Evolutionary conservation across 2,329 filamentous ascomycete species (phyloP), one percentile per base, ranked within the genome.

Genomic region (Ophiocordyceps camponoti-floridani): DNA sequence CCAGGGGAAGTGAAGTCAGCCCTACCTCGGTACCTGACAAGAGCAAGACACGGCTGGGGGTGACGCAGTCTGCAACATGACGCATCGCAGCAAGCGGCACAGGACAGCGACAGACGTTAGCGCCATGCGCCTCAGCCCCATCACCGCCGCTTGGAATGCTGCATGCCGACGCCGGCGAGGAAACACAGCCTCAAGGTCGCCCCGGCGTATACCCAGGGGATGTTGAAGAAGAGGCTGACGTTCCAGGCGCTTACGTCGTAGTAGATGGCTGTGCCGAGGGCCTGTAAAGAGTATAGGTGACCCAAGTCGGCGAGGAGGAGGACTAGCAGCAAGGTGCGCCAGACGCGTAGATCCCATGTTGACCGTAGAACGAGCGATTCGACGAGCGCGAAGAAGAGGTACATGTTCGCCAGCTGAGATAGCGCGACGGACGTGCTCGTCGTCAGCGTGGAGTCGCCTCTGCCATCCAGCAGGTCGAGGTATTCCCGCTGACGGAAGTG

Each of bases 391-490:
- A 88, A 84, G 47, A 84, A 72, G 37, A 88, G 60, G 62, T 88
- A 89, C 49, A 88, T 67, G 60, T 86, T 88, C 40, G 80, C 81
- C 30, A 89, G 72, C 62, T 89, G 84, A 16, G 77, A 76, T 53
- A 88, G 67, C 38, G 77, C 76, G 47, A 87, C 75, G 10, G 74
- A 72, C 1, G 80, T 82, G 38, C 69, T 71, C 33, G 72, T 62
- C 1, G 81, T 75, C 7, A 79, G 59, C 64, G 55, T 82, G 65
- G 2, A 81, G 84, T 23, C 23, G 23, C 23, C 23, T 23, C 23
- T 23, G 23, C 23, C 23, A 23, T 23, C 23, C 44, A 85, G 84
- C 44, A 85, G 65, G 6, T 62, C 48, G 30, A 88, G 73, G 61
- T 87, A 88, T 19, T 60, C 62, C 3, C 56, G 52, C 45, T 73